Percentiles rank a stretch among this genome's conserved stretches.
phyloP scores from a whole-genome alignment of 169 alveolate genomes.

The Neospora caninum region DNA sequence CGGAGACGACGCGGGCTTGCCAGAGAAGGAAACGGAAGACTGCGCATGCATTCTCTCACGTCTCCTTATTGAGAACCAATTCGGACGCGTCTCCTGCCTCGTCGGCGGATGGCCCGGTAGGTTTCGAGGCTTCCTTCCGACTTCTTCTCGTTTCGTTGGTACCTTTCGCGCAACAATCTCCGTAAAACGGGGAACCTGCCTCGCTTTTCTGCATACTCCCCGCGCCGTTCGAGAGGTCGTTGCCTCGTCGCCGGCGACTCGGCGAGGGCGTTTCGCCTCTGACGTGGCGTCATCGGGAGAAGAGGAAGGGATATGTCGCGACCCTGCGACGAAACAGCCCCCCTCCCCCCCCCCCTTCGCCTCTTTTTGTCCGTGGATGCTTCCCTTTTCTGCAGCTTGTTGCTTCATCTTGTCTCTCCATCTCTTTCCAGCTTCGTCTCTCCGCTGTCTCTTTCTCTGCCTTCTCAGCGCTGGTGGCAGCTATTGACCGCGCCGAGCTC shows the following conservation, averaged over 20 bases:
- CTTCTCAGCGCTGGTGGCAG: not conserved
- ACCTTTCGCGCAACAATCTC: not conserved
- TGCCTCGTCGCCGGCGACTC: no score
- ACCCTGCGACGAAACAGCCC: no score
- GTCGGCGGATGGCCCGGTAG: conserved; percentile 9
- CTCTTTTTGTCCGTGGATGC: not conserved
- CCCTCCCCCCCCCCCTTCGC: not conserved
- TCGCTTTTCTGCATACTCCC: no score
- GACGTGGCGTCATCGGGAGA: no score
- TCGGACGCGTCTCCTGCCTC: not conserved
- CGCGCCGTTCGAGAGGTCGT: no score
- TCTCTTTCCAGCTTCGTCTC: not conserved
- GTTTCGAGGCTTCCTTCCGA: not conserved
- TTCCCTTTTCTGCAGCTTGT: not conserved
- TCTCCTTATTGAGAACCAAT: not conserved
- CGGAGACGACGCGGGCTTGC: not conserved
- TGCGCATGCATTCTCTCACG: not conserved
- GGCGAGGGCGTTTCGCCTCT: no score
- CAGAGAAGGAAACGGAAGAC: not conserved
- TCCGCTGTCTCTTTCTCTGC: not conserved
- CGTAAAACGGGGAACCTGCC: no score
- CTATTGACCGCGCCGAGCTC: not conserved
- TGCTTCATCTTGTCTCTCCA: not conserved
- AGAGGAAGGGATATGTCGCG: no score
- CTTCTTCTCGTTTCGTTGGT: not conserved